These are phyloP conservation scores for Oenanthe javanica DNA, from an alignment of 140 eudicot species.

Conservation along the genomic window DNA sequence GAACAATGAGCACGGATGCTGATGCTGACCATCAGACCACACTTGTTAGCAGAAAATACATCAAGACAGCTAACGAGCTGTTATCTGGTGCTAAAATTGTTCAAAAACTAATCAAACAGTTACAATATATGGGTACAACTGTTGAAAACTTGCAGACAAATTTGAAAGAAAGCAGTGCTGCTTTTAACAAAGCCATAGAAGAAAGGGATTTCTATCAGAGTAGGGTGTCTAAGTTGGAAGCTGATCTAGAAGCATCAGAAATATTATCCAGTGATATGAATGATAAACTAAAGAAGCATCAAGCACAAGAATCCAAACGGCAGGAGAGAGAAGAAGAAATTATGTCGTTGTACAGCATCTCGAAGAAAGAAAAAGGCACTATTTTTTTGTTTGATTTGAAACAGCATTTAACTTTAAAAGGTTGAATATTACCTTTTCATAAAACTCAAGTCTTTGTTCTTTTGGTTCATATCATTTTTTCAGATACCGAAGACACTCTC, in stretches of 20 bases:
- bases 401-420: constrained; percentile 11
- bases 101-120: constrained; percentile 29
- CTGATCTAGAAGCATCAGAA: constrained; percentile 46
- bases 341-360: constrained; percentile 11
- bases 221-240: constrained; percentile 40
- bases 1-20: constrained; percentile 20
- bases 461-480: constrained; percentile 15
- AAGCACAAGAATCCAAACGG: constrained; percentile 31
- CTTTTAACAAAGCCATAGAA: constrained; percentile 36
- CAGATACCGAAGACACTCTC: constrained; percentile 45
- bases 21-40: constrained; percentile 15
- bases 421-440: background rate
- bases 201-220: constrained; percentile 44
- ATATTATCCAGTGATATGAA: constrained; percentile 39
- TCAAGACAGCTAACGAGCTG: constrained; percentile 41
- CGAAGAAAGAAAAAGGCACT: constrained; percentile 47
- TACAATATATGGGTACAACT: constrained; percentile 28
- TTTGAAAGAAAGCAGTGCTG: constrained; percentile 32
- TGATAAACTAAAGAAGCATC: constrained; percentile 34
- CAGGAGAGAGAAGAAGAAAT: constrained; percentile 48
- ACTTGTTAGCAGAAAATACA: constrained; percentile 28
- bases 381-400: constrained; percentile 1
- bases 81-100: constrained; percentile 37
- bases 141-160: constrained; percentile 40
- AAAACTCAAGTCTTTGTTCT: background rate